These are phyloP conservation scores for Clitopilus passeckerianus DNA, from an alignment of 768 basidiomycete species.

Conservation along the genomic window DNA sequence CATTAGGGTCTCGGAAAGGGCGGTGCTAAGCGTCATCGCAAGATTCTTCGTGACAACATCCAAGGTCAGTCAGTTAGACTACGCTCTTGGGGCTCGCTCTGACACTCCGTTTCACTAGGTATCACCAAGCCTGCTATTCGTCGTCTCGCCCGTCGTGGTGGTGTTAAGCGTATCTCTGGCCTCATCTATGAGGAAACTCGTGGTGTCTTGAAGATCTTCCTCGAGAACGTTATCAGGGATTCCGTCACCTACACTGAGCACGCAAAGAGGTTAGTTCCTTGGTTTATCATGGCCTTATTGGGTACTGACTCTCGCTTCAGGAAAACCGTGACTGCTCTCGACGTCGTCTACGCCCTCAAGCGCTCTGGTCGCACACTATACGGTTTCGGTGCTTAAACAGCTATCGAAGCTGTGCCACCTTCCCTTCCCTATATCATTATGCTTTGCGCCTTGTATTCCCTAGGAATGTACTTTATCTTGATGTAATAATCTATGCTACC, in stretches of 20 bases:
- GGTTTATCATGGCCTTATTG: too few species aligned
- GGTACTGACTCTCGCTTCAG: too few species aligned
- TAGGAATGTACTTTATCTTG: background rate
- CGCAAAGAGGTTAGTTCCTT: constrained; percentile 65
- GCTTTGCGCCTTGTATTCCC: constrained; percentile 6
- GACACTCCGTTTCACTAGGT: constrained; percentile 28
- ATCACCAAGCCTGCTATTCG: constrained; percentile 81
- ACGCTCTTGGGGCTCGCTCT: background rate
- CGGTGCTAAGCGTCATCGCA: constrained; percentile 79
- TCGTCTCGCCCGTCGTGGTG: constrained; percentile 87
- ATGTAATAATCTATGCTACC: background rate
- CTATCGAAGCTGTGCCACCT: constrained; percentile 7
- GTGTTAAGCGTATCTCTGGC: constrained; percentile 88
- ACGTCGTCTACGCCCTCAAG: constrained; percentile 76
- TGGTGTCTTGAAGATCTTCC: constrained; percentile 86
- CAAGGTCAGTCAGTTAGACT: constrained; percentile 35
- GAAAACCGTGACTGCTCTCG: constrained; percentile 81
- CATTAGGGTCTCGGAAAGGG: constrained; percentile 76
- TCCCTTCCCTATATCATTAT: constrained; percentile 13
- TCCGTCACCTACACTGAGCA: constrained; percentile 93
- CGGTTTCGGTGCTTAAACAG: constrained; percentile 63
- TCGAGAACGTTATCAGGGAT: constrained; percentile 85
- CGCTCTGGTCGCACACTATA: constrained; percentile 74
- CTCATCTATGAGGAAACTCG: constrained; percentile 91
- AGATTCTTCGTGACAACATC: constrained; percentile 75